These are phyloP conservation scores for Dactylonectria macrodidyma DNA, from an alignment of 2,329 filamentous ascomycete species.

Conservation along the genomic window DNA sequence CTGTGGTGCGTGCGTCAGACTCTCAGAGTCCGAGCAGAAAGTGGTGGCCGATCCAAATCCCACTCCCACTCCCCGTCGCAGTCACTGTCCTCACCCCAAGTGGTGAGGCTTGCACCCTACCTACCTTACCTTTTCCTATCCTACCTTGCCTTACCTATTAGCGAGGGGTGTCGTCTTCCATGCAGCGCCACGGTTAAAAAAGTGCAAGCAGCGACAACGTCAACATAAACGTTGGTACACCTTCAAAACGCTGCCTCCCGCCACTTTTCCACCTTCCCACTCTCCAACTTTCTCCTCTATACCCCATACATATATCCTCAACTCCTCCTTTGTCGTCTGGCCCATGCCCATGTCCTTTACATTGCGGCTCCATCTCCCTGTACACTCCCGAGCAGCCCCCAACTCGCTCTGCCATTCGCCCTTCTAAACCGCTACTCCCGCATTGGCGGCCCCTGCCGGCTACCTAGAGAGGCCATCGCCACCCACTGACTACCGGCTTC, in stretches of 20 bases:
- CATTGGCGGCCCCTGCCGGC: constrained; percentile 41
- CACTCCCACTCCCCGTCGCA: neutral
- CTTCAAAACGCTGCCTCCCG: constrained; percentile 20
- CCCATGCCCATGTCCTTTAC: constrained; percentile 9
- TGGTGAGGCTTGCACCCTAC: neutral
- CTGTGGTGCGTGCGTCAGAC: neutral
- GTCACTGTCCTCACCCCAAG: constrained; percentile 7
- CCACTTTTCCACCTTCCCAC: constrained; percentile 4
- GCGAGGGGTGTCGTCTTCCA: constrained; percentile 10
- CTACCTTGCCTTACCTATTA: neutral
- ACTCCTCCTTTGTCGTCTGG: constrained; percentile 1
- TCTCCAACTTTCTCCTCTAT: constrained; percentile 11
- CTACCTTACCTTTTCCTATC: too few relatives aligned
- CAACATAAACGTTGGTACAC: constrained; percentile 12
- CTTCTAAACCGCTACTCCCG: constrained; percentile 24
- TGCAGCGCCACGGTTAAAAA: constrained; percentile 8
- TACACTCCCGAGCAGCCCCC: constrained; percentile 27
- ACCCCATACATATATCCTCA: constrained; percentile 10
- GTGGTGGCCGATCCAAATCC: constrained; percentile 6
- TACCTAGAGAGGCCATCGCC: constrained; percentile 46
- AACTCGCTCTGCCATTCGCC: constrained; percentile 43
- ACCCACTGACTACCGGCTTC: constrained; percentile 38
- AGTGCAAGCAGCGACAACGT: constrained; percentile 23
- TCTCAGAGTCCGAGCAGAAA: neutral
- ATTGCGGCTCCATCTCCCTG: constrained; percentile 19